Evolutionary conservation across 2,329 filamentous ascomycete genomes (phyloP).

Genomic region (Colletotrichum echinochloae): DNA sequence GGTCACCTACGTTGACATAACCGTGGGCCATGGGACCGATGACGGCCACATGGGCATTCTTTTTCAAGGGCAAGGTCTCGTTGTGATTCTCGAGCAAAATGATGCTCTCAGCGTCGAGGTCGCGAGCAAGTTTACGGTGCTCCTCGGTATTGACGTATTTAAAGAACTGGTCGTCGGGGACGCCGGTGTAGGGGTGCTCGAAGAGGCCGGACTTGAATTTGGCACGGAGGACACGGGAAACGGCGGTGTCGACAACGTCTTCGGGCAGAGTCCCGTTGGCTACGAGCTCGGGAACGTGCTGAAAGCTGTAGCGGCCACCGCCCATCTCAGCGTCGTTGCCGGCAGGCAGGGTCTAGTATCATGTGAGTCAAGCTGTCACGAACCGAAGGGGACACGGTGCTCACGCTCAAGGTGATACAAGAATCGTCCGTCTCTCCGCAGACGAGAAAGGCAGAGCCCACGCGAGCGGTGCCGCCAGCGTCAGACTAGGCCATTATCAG

Average conservation of each 20-base stretch:
- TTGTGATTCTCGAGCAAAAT: constrained; percentile 71
- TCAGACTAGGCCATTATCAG: constrained; percentile 55
- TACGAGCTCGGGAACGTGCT: constrained; percentile 74
- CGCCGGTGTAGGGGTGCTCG: constrained; percentile 74
- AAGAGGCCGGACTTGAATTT: constrained; percentile 80
- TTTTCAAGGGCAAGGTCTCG: constrained; percentile 65
- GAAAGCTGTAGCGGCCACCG: constrained; percentile 78
- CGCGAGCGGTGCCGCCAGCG: constrained; percentile 76
- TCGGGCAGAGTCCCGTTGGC: constrained; percentile 70
- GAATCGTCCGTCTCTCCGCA: constrained; percentile 73
- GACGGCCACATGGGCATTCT: constrained; percentile 76
- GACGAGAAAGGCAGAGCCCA: constrained; percentile 73
- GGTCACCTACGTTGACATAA: constrained; percentile 71
- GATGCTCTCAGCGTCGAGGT: constrained; percentile 74
- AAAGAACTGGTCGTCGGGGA: constrained; percentile 65
- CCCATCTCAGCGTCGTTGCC: constrained; percentile 84
- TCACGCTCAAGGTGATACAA: constrained; percentile 70
- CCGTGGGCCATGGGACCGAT: constrained; percentile 82
- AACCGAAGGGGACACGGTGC: constrained; percentile 35
- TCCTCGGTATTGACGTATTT: constrained; percentile 72
- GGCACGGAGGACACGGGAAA: constrained; percentile 71
- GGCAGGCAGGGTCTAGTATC: constrained; percentile 66
- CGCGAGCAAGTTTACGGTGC: constrained; percentile 68
- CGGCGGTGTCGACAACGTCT: constrained; percentile 72
- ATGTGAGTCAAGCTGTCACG: constrained; percentile 18